phyloP scores from a whole-genome alignment of 108 stramenopile species.

The Bacterosira constricta region DNA sequence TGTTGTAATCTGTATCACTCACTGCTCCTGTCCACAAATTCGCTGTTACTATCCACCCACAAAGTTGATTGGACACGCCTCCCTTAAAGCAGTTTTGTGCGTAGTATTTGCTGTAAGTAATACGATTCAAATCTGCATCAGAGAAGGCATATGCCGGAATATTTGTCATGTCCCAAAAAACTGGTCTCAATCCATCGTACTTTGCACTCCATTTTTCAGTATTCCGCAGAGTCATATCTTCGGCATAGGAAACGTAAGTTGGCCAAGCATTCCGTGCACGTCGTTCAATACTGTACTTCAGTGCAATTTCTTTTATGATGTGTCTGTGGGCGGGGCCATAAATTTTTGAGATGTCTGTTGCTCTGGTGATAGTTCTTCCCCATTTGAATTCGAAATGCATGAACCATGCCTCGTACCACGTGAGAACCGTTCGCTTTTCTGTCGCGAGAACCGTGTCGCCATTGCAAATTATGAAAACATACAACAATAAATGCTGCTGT shows the following conservation, averaged over 20 bases:
- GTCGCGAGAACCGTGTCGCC: not conserved
- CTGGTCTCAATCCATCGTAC: slow-evolving; percentile 2
- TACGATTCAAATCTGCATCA: not conserved
- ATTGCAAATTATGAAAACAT: slow-evolving; percentile 8
- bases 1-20: slow-evolving; percentile 13
- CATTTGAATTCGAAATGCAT: slow-evolving; percentile 9
- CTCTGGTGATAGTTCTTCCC: too few relatives aligned
- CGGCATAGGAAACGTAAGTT: slow-evolving; percentile 18
- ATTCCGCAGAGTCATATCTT: slow-evolving; percentile 20
- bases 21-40: slow-evolving; percentile 18
- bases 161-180: too few relatives aligned
- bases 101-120: slow-evolving; percentile 27
- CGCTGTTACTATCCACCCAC: slow-evolving; percentile 13
- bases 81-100: slow-evolving; percentile 15
- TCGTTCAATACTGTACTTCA: not conserved
- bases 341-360: too few relatives aligned
- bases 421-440: not conserved
- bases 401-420: slow-evolving; percentile 25
- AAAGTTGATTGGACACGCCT: slow-evolving; percentile 10
- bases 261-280: slow-evolving; percentile 14
- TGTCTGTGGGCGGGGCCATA: too few relatives aligned
- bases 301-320: slow-evolving; percentile 7
- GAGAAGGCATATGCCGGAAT: slow-evolving; percentile 5
- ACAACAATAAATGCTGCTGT: not conserved
- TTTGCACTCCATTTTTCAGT: not conserved